Conservation (phyloP, 2,329 filamentous ascomycete species). For the Alternaria postmessia region DNA sequence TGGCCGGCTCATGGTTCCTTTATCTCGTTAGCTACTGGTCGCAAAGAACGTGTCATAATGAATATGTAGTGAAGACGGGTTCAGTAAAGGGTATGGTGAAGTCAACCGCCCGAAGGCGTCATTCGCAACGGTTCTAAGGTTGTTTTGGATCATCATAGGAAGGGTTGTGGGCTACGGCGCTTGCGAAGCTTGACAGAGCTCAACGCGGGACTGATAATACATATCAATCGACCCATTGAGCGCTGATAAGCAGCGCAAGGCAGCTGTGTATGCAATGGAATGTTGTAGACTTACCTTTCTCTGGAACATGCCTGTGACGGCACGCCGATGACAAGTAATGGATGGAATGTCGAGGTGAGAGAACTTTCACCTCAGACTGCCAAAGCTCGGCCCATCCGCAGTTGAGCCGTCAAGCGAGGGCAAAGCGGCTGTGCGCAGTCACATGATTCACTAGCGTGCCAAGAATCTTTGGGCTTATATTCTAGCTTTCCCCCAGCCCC, state of each 20-base stretch:
- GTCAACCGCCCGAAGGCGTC: conserved; percentile 65
- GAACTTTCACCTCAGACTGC: conserved; percentile 9
- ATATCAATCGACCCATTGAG: not conserved
- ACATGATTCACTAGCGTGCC: not conserved
- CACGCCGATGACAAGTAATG: conserved; percentile 4
- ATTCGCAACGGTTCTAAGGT: conserved; percentile 73
- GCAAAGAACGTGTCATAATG: not conserved
- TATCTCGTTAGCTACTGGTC: conserved; percentile 48
- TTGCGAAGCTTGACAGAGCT: conserved; percentile 3
- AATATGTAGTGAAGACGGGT: not conserved
- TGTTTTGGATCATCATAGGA: conserved; percentile 44
- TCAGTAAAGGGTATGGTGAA: conserved; percentile 53
- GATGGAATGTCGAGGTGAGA: not conserved
- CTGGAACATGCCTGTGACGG: conserved; percentile 11
- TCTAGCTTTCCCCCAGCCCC: too few relatives aligned
- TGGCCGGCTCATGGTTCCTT: conserved; percentile 56
- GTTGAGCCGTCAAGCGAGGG: conserved; percentile 2
- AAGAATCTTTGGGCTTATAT: not conserved
- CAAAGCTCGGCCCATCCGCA: not conserved
- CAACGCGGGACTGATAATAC: not conserved
- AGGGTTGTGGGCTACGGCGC: not conserved
- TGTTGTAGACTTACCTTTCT: conserved; percentile 5
- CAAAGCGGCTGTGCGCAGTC: not conserved
- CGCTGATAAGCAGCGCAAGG: not conserved
- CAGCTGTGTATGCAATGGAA: not conserved